Evolutionary conservation across 2,329 filamentous ascomycete species (phyloP), one percentile per base, ranked within the genome.

Genomic region (Botryotinia calthae): DNA sequence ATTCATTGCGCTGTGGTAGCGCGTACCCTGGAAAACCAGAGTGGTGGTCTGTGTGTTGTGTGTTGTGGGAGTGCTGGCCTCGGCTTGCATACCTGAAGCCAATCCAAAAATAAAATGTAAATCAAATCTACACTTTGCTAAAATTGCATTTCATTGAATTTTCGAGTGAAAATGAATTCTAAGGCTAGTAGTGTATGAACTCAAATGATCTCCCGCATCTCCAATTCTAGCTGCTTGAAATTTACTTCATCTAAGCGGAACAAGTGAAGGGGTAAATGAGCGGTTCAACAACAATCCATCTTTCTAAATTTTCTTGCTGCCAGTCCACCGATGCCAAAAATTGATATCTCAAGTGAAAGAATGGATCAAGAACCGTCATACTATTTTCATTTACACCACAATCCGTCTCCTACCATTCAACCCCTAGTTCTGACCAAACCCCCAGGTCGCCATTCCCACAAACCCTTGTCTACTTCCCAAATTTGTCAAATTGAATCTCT

Each of bases 401-500:
- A 42, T 8, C 6, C 12, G 22, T 62, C 34, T 42, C 22, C 12
- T 40, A n/a, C 14, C 25, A 40, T 42, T 16, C 12, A 16, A 7
- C 22, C 51, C 14, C 37, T 62, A 34, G 25, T 62, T 12, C n/a
- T 62, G 34, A 18, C n/a, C 37, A 63, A 66, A 48, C 6, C 63
- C 58, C 58, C 68, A 76, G 62, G 76, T 69, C 42, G 75, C 73
- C 72, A 76, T 72, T n/a, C 75, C 76, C 61, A 72, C 66, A 22
- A 72, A 75, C 18, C 73, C 70, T 34, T 72, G 40, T 37, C 75
- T 75, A 37, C 71, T 73, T 34, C 73, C 74, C 59, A 74, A 68
- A 20, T 37, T 34, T 31, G 46, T 72, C 73, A 76, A 62, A 74
- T 76, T 63, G 25, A 77, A 65, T 48, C 40, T 71, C 66, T 76